Conservation (phyloP, 345 rosid genomes). For the Salix viminalis region DNA sequence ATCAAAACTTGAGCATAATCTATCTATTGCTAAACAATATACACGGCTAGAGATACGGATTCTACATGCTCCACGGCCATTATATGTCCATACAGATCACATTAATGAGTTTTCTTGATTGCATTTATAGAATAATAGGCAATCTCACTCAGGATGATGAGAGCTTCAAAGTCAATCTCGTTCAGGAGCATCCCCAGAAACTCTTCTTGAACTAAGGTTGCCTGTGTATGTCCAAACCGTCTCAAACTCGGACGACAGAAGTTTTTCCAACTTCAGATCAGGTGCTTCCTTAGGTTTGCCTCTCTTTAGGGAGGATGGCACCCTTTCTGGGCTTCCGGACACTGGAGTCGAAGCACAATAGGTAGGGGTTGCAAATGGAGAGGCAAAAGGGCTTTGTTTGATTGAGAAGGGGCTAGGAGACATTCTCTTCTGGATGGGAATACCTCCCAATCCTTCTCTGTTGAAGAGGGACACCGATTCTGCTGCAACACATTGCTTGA, state of each 20-base stretch:
- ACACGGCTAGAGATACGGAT: slow-evolving; percentile 27
- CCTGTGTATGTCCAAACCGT: slow-evolving; percentile 78
- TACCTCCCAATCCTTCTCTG: slow-evolving; percentile 54
- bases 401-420: slow-evolving; percentile 69
- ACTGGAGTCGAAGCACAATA: slow-evolving; percentile 39
- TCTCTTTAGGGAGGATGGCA: slow-evolving; percentile 28
- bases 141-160: not conserved
- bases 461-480: slow-evolving; percentile 64
- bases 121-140: not conserved
- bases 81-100: not conserved
- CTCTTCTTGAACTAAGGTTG: slow-evolving; percentile 60
- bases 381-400: slow-evolving; percentile 56
- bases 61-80: not conserved
- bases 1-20: slow-evolving; percentile 27
- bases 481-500: slow-evolving; percentile 46
- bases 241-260: slow-evolving; percentile 42
- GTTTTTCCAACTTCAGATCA: slow-evolving; percentile 34
- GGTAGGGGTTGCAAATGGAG: slow-evolving; percentile 72
- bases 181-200: slow-evolving; percentile 71
- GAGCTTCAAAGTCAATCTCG: slow-evolving; percentile 51
- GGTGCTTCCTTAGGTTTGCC: slow-evolving; percentile 36
- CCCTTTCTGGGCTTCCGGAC: slow-evolving; percentile 16
- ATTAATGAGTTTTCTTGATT: not conserved
- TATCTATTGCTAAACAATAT: slow-evolving; percentile 34
- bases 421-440: slow-evolving; percentile 67